These are phyloP conservation scores for Zasmidium cellare DNA, from an alignment of 2,329 filamentous ascomycete species.

Conservation along the genomic window DNA sequence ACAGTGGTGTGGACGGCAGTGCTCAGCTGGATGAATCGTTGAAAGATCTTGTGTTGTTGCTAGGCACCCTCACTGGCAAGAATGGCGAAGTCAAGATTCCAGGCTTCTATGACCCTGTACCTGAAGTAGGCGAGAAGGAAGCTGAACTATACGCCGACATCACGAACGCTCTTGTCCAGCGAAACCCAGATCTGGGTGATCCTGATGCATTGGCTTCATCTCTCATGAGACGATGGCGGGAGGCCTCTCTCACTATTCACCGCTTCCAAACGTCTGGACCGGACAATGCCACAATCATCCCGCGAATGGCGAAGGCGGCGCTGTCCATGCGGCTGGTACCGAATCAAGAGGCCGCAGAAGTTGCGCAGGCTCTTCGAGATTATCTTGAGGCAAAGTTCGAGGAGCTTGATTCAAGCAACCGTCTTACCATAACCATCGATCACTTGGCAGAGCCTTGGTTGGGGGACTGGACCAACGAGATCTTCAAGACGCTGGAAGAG, in stretches of 20 bases:
- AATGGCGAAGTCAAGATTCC: conserved; percentile 83
- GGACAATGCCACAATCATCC: conserved; percentile 85
- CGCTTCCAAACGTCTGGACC: conserved; percentile 89
- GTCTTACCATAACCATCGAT: conserved; percentile 78
- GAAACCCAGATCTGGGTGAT: conserved; percentile 64
- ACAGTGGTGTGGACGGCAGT: conserved; percentile 96
- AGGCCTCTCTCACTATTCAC: conserved; percentile 92
- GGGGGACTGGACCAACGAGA: conserved; percentile 76
- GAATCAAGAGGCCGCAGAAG: conserved; percentile 81
- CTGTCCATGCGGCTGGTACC: conserved; percentile 91
- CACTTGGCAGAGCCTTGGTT: conserved; percentile 96
- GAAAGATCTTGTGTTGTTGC: conserved; percentile 81
- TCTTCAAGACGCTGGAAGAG: conserved; percentile 83
- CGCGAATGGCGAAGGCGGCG: conserved; percentile 81
- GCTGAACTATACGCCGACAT: conserved; percentile 83
- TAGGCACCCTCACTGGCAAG: conserved; percentile 77
- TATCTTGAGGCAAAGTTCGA: conserved; percentile 73
- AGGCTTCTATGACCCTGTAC: conserved; percentile 82
- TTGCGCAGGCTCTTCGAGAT: conserved; percentile 65
- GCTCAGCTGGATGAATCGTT: conserved; percentile 86
- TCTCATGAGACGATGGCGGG: conserved; percentile 91
- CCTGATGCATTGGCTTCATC: conserved; percentile 74
- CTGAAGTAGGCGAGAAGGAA: conserved; percentile 73
- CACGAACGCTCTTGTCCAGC: conserved; percentile 69
- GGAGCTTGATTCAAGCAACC: conserved; percentile 76